Conservation (phyloP, 2,329 filamentous ascomycete genomes). For the Diaporthe velutina region DNA sequence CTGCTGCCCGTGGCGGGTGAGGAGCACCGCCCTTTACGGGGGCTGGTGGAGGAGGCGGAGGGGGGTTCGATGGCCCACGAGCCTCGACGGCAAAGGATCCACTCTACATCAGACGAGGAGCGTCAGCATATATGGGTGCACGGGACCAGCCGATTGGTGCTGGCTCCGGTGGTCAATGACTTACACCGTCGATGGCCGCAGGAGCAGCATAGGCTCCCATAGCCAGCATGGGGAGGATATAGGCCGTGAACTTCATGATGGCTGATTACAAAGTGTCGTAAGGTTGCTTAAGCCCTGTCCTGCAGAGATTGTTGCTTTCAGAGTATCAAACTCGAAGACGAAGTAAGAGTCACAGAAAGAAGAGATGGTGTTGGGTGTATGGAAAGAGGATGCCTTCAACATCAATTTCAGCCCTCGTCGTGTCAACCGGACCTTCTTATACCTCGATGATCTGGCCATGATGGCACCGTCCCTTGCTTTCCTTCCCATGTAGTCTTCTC, state of each 20-base stretch:
- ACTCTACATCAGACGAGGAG: neutral
- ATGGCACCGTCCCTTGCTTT: neutral
- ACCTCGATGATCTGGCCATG: neutral
- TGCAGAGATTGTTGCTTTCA: conserved; percentile 6
- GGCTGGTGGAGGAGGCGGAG: neutral
- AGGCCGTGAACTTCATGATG: conserved; percentile 2
- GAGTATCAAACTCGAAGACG: conserved; percentile 5
- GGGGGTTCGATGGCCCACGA: neutral
- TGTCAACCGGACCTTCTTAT: neutral
- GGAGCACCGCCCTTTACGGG: neutral
- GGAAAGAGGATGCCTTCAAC: neutral
- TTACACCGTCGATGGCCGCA: conserved; percentile 5
- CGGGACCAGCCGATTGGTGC: neutral
- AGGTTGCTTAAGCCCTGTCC: neutral
- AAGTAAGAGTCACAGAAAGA: neutral
- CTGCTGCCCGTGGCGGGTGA: neutral
- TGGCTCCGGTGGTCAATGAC: neutral
- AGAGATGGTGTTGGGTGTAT: neutral
- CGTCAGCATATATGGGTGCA: conserved; percentile 1
- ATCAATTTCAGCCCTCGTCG: neutral
- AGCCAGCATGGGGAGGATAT: neutral
- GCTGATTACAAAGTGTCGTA: conserved; percentile 10
- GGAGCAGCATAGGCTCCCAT: conserved; percentile 3
- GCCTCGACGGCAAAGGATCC: neutral
- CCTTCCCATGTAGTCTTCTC: neutral